A percentile compares a stretch with the other conserved stretches of the same genome.
Evolutionary conservation across 2,329 filamentous ascomycete species (phyloP).

Genomic region (Penicillium janthinellum): DNA sequence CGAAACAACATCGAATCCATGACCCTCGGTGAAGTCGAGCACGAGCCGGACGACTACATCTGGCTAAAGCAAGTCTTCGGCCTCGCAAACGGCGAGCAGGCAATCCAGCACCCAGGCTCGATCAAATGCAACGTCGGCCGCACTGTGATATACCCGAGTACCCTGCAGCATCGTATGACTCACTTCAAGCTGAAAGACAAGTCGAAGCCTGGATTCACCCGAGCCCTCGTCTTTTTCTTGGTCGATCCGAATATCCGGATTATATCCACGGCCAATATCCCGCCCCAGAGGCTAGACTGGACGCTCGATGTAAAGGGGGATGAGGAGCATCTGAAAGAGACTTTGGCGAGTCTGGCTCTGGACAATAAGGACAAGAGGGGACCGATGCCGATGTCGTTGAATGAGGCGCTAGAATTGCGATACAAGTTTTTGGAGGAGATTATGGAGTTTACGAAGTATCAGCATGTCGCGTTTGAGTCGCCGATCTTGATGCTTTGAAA

Average conservation of each 20-base stretch:
- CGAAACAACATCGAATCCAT: constrained; percentile 43
- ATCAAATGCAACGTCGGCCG: constrained; percentile 26
- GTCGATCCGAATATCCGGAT: constrained; percentile 60
- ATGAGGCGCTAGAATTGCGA: constrained; percentile 43
- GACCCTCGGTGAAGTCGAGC: constrained; percentile 35
- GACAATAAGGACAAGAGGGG: constrained; percentile 25
- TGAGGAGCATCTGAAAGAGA: constrained; percentile 8
- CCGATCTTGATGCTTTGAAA: constrained; percentile 26
- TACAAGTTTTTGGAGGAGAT: constrained; percentile 25
- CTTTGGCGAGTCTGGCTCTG: constrained; percentile 24
- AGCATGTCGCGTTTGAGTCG: constrained; percentile 35
- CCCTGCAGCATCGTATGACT: constrained; percentile 54
- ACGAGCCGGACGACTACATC: constrained; percentile 32
- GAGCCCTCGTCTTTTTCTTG: constrained; percentile 60
- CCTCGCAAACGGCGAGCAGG: constrained; percentile 27
- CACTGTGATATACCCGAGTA: constrained; percentile 35
- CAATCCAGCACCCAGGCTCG: constrained; percentile 28
- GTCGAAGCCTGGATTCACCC: constrained; percentile 55
- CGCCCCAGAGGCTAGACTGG: constrained; percentile 55
- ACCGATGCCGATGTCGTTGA: constrained; percentile 36
- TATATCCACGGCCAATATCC: constrained; percentile 56
- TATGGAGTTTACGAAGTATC: constrained; percentile 31
- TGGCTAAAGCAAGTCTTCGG: constrained; percentile 37
- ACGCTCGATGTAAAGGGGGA: constrained; percentile 35
- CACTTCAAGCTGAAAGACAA: constrained; percentile 54